phyloP scores from a whole-genome alignment of 352 stramenopile species.

The Globisporangium apiculatum region DNA sequence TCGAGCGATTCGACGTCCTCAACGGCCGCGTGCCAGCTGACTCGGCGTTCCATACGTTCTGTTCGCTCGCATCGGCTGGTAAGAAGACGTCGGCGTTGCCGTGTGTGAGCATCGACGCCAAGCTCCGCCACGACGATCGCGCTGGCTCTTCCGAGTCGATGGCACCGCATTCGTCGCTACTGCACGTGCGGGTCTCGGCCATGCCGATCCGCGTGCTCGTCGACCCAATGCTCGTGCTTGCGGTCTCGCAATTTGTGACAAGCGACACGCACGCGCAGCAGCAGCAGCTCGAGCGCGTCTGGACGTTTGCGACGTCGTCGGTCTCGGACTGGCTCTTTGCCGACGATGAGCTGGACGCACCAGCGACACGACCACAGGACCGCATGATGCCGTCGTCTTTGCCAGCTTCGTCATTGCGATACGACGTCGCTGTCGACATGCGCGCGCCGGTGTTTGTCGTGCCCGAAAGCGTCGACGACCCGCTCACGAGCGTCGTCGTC shows the following conservation, averaged over 20 bases:
- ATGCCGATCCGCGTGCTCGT: slow-evolving; percentile 65
- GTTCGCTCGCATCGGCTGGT: slow-evolving; percentile 29
- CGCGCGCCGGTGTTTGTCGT: slow-evolving; percentile 69
- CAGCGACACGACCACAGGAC: slow-evolving; percentile 1
- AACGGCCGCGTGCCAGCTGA: slow-evolving; percentile 32
- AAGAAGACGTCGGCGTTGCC: slow-evolving; percentile 16
- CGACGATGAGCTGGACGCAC: slow-evolving; percentile 32
- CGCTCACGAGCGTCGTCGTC: slow-evolving; percentile 37
- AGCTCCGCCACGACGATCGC: slow-evolving; percentile 9
- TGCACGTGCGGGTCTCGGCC: slow-evolving; percentile 42
- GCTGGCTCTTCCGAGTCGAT: no score
- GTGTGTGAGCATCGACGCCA: slow-evolving; percentile 48
- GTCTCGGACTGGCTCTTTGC: slow-evolving; percentile 79
- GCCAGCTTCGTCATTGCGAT: slow-evolving; percentile 16
- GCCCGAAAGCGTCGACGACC: slow-evolving; percentile 37
- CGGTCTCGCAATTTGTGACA: slow-evolving; percentile 63
- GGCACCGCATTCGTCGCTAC: not conserved
- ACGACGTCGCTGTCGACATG: slow-evolving; percentile 69
- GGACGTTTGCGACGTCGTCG: slow-evolving; percentile 76
- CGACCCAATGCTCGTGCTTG: slow-evolving; percentile 63
- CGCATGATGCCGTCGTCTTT: slow-evolving; percentile 21
- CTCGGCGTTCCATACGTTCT: slow-evolving; percentile 58
- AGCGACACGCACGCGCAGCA: slow-evolving; percentile 58
- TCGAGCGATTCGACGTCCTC: slow-evolving; percentile 63
- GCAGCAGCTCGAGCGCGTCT: slow-evolving; percentile 67